Evolutionary conservation across 73 alveolate genomes (phyloP).

Genomic region (Paramecium caudatum): DNA sequence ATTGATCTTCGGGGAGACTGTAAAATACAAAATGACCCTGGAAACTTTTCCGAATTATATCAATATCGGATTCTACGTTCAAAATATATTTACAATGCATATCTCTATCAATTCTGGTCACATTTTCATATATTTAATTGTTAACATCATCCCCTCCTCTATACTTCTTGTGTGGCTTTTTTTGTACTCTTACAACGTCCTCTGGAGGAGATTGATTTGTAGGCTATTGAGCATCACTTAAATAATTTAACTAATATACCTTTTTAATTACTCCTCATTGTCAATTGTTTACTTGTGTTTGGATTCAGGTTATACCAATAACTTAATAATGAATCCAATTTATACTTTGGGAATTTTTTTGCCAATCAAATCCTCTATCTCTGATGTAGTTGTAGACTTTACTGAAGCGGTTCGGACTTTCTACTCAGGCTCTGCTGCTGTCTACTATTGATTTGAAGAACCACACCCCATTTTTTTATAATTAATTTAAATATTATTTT

Average conservation of each 20-base stretch:
- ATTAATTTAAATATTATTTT: conserved; percentile 41
- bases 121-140: conserved; percentile 67
- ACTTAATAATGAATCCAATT: neutral
- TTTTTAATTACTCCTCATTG: conserved; percentile 18
- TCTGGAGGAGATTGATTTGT: neutral
- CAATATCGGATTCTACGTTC: conserved; percentile 64
- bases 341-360: conserved; percentile 53
- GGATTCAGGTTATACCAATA: conserved; percentile 51
- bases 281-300: conserved; percentile 28
- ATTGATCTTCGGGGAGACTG: conserved; percentile 65
- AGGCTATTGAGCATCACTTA: conserved; percentile 6
- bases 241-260: neutral
- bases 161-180: conserved; percentile 64
- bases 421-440: conserved; percentile 52
- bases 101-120: conserved; percentile 64
- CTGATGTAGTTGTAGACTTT: conserved; percentile 36
- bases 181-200: conserved; percentile 26
- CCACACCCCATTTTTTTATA: conserved; percentile 69
- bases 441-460: conserved; percentile 21
- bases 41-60: conserved; percentile 56
- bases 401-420: conserved; percentile 8
- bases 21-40: conserved; percentile 68
- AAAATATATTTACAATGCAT: conserved; percentile 2
- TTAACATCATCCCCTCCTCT: conserved; percentile 71
- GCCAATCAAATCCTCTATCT: conserved; percentile 63